Evolutionary conservation across 371 early-diverging fungal genomes (phyloP).

Genomic region (Mortierella sp.): DNA sequence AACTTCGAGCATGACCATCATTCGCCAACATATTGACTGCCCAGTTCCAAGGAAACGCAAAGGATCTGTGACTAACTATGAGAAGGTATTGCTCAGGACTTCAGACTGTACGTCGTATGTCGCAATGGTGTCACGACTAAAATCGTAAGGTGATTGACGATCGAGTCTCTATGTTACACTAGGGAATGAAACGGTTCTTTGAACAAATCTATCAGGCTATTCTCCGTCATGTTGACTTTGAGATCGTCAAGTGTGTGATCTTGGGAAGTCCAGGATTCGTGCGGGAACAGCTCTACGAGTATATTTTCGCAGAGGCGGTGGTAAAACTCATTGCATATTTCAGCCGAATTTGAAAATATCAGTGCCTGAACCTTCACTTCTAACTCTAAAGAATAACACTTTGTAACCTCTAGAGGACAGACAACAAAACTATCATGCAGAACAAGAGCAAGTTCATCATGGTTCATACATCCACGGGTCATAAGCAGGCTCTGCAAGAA

Average conservation of each 20-base stretch:
- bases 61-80: slow-evolving; percentile 89
- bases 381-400: too few species aligned
- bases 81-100: slow-evolving; percentile 72
- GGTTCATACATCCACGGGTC: slow-evolving; percentile 94
- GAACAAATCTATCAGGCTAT: slow-evolving; percentile 92
- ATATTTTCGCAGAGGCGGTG: slow-evolving; percentile 88
- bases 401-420: slow-evolving; percentile 66
- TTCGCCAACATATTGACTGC: slow-evolving; percentile 91
- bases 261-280: slow-evolving; percentile 96
- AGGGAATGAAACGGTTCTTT: slow-evolving; percentile 86
- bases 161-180: background rate
- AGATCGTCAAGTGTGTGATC: slow-evolving; percentile 91
- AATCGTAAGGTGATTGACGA: background rate
- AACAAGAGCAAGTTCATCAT: slow-evolving; percentile 88
- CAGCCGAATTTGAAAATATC: too few species aligned
- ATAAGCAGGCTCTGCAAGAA: slow-evolving; percentile 94
- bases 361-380: too few species aligned
- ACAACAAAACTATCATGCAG: slow-evolving; percentile 84
- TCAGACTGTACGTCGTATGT: background rate
- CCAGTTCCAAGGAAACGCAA: slow-evolving; percentile 93
- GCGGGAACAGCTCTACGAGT: slow-evolving; percentile 86
- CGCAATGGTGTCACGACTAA: too few species aligned
- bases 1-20: slow-evolving; percentile 95
- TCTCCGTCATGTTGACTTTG: slow-evolving; percentile 87
- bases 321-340: too few species aligned